Evolutionary conservation across 352 stramenopile genomes (phyloP), one percentile per base, ranked within the genome.

Genomic region (Halophytophthora batemanensis): DNA sequence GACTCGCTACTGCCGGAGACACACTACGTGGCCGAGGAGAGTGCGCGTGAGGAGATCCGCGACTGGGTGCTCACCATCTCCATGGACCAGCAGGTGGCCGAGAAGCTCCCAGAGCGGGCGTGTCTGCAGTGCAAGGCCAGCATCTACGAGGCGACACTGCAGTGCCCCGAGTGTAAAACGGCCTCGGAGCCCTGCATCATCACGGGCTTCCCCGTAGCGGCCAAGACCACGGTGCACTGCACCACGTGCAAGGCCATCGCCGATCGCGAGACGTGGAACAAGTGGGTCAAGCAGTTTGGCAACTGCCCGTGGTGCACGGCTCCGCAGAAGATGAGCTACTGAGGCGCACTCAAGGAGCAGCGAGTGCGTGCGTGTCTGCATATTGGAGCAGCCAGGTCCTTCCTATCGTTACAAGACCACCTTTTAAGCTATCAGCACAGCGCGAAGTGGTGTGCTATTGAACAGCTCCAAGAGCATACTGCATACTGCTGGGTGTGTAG

Each of bases 1-100:
- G 74, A 96, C 46, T 91, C 94, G 41, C 48, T 60, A 3, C 50
- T 95, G 2, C 85, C 86, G 1, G 80, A 90, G 17, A 50, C 66
- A 21, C 86, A 96, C 45, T 96, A 85, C 44, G 47, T 97, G 3
- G 39, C 61, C 14, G 81, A 96, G 15, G 85, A 97, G 52, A 82
- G 76, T 44, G 72, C 78, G 3, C 82, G 87, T 17, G 93, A 98
- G 51, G 94, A 98, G 61, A 93, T 98, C 23, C 80, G 94, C 15
- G 92, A 98, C 61, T 98, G 93, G 92, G 92, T 98, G 21, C 61
- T 98, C 4, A 88, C 81, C 19, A 95, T 96, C 54, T 97, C 90
- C n/a, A 98, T 98, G 82, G 93, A 98, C 64, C 78, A 97, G 53
- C 78, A 96, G 40, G 86, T 98, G 19, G 87, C 96, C 17, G 89